Evolutionary conservation across 2,329 filamentous ascomycete species (phyloP).

Genomic region (Neofusicoccum kwambonambiense): DNA sequence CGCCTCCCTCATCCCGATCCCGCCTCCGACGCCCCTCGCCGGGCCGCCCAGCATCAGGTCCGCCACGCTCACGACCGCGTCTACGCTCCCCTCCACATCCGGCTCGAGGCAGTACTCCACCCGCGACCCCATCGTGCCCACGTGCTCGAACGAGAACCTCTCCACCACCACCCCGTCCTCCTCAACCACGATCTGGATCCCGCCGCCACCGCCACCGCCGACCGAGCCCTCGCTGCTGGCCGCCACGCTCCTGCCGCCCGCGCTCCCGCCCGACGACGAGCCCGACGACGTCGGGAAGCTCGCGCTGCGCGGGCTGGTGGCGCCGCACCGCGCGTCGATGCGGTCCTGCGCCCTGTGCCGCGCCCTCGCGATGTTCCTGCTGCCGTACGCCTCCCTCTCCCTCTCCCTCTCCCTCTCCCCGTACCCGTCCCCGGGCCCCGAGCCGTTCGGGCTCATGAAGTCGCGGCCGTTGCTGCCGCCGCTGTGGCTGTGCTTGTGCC

Average conservation of each 20-base stretch:
- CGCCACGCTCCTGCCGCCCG: not conserved
- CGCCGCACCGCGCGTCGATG: not conserved
- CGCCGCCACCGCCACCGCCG: constrained; percentile 53
- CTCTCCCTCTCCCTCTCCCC: not conserved
- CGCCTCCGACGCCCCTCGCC: constrained; percentile 14
- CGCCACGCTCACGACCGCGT: constrained; percentile 51
- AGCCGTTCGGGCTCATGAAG: not conserved
- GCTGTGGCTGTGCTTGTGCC: not conserved
- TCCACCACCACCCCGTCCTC: constrained; percentile 48
- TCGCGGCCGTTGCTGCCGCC: constrained; percentile 12
- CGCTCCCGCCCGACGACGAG: not conserved
- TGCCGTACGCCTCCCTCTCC: not conserved
- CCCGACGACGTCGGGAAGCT: not conserved
- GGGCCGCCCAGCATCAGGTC: constrained; percentile 48
- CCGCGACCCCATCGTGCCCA: constrained; percentile 59
- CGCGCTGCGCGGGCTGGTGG: not conserved
- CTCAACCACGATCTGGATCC: constrained; percentile 59
- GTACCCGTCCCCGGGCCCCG: no score
- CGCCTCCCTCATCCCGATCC: not conserved
- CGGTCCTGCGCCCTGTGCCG: not conserved
- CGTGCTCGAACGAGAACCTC: constrained; percentile 48
- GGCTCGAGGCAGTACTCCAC: constrained; percentile 62
- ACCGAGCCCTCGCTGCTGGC: constrained; percentile 44
- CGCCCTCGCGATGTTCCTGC: not conserved
- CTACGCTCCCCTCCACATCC: constrained; percentile 51